Percentiles rank a stretch among this genome's conserved stretches.
phyloP scores from a whole-genome alignment of 257 asterid genomes.

The Echites panduratus region DNA sequence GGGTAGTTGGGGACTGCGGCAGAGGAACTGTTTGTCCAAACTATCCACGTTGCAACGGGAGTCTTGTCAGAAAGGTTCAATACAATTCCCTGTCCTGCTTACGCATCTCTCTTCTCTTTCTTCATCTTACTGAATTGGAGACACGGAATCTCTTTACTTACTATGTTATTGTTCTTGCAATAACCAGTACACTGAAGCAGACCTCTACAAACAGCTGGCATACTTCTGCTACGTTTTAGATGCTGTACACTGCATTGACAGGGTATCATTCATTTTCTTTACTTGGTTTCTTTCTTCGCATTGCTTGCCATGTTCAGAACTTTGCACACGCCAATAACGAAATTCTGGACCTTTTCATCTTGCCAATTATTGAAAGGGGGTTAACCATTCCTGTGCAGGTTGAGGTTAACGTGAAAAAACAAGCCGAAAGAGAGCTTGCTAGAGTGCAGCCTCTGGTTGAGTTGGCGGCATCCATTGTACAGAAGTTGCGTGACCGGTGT shows the following conservation, averaged over 20 bases:
- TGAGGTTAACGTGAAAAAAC: conserved; percentile 43
- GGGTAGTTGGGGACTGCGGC: conserved; percentile 66
- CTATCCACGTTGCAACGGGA: conserved; percentile 85
- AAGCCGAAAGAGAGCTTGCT: conserved; percentile 58
- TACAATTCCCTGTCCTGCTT: background rate
- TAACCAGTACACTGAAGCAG: conserved; percentile 73
- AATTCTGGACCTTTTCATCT: background rate
- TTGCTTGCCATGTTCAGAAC: background rate
- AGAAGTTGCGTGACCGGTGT: conserved; percentile 65
- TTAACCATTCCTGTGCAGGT: conserved; percentile 32
- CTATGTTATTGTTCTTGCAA: conserved; percentile 4
- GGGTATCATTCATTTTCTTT: conserved; percentile 34
- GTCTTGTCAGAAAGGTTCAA: conserved; percentile 67
- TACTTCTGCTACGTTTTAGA: conserved; percentile 75
- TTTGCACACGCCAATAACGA: background rate
- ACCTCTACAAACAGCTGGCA: conserved; percentile 79
- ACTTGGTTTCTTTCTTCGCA: background rate
- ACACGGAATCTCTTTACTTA: conserved; percentile 12
- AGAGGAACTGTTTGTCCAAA: conserved; percentile 93
- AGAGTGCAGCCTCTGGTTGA: conserved; percentile 61
- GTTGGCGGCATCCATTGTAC: conserved; percentile 57
- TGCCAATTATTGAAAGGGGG: background rate
- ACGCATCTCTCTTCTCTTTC: background rate
- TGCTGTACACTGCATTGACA: conserved; percentile 65
- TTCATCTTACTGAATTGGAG: background rate